Conservation (phyloP, 352 stramenopile species). For the Globisporangium parvum region DNA sequence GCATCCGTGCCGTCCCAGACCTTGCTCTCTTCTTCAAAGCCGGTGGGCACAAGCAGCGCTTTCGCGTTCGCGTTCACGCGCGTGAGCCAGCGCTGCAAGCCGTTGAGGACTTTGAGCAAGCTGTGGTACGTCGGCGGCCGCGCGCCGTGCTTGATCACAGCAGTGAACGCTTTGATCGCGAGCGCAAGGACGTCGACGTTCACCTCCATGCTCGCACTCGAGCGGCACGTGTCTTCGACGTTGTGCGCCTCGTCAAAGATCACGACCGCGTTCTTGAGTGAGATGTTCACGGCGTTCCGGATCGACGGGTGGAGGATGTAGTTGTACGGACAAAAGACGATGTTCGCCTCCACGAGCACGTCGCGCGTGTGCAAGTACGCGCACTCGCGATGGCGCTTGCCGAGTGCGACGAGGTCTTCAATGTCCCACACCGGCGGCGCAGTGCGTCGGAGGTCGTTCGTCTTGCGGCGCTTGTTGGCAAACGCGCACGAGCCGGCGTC, state of each 20-base stretch:
- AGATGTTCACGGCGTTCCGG: slow-evolving; percentile 58
- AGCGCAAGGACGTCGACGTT: slow-evolving; percentile 37
- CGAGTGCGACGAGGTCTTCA: slow-evolving; percentile 68
- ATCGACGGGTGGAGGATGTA: slow-evolving; percentile 81
- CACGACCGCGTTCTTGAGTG: slow-evolving; percentile 68
- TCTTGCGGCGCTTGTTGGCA: slow-evolving; percentile 47
- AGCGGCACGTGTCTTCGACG: slow-evolving; percentile 81
- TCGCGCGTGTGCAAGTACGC: slow-evolving; percentile 68
- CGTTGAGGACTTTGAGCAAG: slow-evolving; percentile 63
- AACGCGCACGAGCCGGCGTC: slow-evolving; percentile 51
- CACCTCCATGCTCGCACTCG: slow-evolving; percentile 70
- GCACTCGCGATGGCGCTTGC: slow-evolving; percentile 74
- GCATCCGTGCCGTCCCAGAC: slow-evolving; percentile 58
- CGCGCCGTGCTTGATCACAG: slow-evolving; percentile 59
- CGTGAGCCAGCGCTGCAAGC: slow-evolving; percentile 52
- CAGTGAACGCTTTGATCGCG: slow-evolving; percentile 56
- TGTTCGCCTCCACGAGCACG: slow-evolving; percentile 48
- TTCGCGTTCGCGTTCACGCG: slow-evolving; percentile 32
- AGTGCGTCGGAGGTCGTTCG: slow-evolving; percentile 40
- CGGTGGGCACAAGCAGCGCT: slow-evolving; percentile 40
- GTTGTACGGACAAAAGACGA: slow-evolving; percentile 88
- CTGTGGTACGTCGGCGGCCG: slow-evolving; percentile 33
- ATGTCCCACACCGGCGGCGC: slow-evolving; percentile 78
- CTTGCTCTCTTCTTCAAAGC: slow-evolving; percentile 70
- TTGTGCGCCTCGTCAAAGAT: slow-evolving; percentile 87